Evolutionary conservation across 106 monocot species (phyloP).

Genomic region (Triglochin maritima): DNA sequence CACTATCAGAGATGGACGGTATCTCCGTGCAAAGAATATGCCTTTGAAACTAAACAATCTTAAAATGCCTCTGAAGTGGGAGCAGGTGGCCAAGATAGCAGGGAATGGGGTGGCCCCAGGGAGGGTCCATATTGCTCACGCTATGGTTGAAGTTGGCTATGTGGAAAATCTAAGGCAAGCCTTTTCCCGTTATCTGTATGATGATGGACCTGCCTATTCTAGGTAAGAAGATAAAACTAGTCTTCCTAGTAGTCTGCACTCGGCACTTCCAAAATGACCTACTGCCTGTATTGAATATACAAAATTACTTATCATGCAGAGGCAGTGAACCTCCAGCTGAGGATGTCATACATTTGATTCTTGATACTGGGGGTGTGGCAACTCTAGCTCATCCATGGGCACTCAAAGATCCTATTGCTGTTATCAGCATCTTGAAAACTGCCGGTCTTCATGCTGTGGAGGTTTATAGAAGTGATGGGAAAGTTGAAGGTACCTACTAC

Average conservation of each 20-base stretch:
- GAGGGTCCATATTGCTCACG: conserved; percentile 83
- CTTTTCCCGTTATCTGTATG: conserved; percentile 72
- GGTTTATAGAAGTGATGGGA: conserved; percentile 82
- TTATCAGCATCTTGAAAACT: conserved; percentile 58
- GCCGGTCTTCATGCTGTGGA: conserved; percentile 87
- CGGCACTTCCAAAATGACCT: no score
- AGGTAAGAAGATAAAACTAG: conserved; percentile 5
- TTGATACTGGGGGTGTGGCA: conserved; percentile 67
- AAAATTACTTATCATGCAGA: conserved; percentile 26
- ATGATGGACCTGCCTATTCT: conserved; percentile 93
- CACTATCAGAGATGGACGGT: conserved; percentile 76
- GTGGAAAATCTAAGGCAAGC: conserved; percentile 76
- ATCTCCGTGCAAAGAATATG: conserved; percentile 75
- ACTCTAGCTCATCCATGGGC: conserved; percentile 93
- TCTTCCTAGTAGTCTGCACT: no score
- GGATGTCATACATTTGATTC: conserved; percentile 61
- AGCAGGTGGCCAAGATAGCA: conserved; percentile 67
- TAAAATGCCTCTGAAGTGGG: conserved; percentile 82
- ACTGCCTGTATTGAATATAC: neutral
- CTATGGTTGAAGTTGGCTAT: conserved; percentile 86
- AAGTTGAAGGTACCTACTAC: conserved; percentile 45
- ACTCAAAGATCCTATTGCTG: conserved; percentile 56
- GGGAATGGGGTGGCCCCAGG: conserved; percentile 94
- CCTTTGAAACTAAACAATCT: conserved; percentile 51
- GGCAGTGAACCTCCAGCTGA: conserved; percentile 74